Base-by-base conservation (phyloP, 352 stramenopile species). In the Poterioochromonas sp. region DNA sequence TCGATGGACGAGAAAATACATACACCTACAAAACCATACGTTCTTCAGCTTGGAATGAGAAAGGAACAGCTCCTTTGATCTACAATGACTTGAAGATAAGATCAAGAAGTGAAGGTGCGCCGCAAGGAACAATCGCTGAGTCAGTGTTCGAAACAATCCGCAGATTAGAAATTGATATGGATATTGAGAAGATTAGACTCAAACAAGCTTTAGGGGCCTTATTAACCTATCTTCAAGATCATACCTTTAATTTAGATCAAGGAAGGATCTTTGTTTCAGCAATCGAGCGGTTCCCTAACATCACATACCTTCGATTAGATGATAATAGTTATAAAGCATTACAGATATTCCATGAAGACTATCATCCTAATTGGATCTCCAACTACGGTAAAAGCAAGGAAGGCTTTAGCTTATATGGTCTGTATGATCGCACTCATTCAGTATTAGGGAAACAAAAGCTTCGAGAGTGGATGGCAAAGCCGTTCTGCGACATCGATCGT, bases 311-410 rank as follows among this genome's bases (percentile, higher is more conserved):
- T 12, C 15, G 62, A 44, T 43, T 71, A 22, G 62, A 71, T 71
- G 5, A 12, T 47, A 43, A 40, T 44, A 47, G 34, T 44, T 44
- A 43, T 5, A 22, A 22, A 41, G 34, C 62, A 44, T 63, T 80
- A 29, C 62, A 78, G n/a, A 78, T 80, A 54, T 78, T 80, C 26
- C n/a, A 5, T 26, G 44, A 78, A 49, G 76, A 80, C 1, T 39
- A 62, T 41, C 76, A 80, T 78, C 76, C 76, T 22, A 78, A 78
- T 29, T n/a, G 11, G 3, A 15, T 77, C 1, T 68, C 40, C 0
- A 29, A 62, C 0, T 39, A 29, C 1, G 76, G 76, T 22, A 68
- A 40, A 49, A 68, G 40, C 34, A 80, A 80, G n/a, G 76, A 80
- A 32, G 76, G 76, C 3, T 80, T 78, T 29, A 54, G n/a, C 8